Evolutionary conservation across 1,284 basidiomycete genomes (phyloP), one percentile per base, ranked within the genome.

Genomic region (Leccinum angustisporum): DNA sequence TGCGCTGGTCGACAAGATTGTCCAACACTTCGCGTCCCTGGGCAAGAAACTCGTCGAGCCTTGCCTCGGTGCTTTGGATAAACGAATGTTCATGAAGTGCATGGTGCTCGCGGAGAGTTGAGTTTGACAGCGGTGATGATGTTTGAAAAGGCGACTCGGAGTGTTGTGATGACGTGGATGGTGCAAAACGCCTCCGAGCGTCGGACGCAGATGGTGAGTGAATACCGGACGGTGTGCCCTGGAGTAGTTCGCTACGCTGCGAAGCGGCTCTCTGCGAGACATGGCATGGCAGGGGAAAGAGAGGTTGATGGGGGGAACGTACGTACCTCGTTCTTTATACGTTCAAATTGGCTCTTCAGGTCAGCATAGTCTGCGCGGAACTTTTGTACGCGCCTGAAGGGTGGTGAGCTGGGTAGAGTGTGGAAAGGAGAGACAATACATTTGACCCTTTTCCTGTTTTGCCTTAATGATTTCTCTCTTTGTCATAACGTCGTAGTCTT

Each of bases 401-500:
- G 54, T 30, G 54, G 48, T 63, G 43, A 68, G 63, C 40, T 1
- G 57, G 25, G 46, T 21, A 52, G 4, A 31, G 16, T 55, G 18
- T 53, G 8, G 33, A 25, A 52, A 16, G 51, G 0, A 25, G 31
- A n/a, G 16, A 16, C 78, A 86, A 70, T 71, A 95, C 94, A 92
- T 90, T 73, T 91, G 83, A 0, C 95, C 96, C 78, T 98, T 98
- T 79, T 97, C 95, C 74, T 94, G 87, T 77, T 97, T 97, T 48
- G 91, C 88, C 68, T 93, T 94, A 58, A 97, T 92, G 71, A 97
- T 94, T 76, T 98, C 95, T 66, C 95, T 84, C 78, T 90, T 92
- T 1, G 92, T 93, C 92, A 98, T 95, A 11, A 92, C 90, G 71
- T 97, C 95, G 72, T 97, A 98, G 72, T 98, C 96, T 68, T 97